Evolutionary conservation across 441 rosid genomes (phyloP), one percentile per base, ranked within the genome.

Genomic region (Populus hybrid): DNA sequence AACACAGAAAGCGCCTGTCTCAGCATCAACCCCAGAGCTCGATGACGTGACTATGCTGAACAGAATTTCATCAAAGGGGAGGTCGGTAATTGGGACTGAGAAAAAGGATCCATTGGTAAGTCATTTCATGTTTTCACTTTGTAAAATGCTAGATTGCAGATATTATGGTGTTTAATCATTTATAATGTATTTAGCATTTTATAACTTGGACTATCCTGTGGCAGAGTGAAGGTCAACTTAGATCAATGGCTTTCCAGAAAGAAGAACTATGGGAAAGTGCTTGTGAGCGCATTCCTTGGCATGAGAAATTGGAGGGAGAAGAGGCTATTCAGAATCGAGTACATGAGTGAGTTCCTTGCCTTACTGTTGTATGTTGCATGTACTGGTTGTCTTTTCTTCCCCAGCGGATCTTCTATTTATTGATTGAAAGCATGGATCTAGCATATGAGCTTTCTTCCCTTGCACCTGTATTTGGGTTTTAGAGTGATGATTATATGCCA

Each of bases 271-370:
- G 99, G 98, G 85, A 88, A 84, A 93, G 86, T 83, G 99, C 99
- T 77, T 90, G 73, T 83, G 93, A 93, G 74, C 94, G 98, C 75
- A 91, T 96, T 80, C 92, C 97, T 85, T 96, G 99, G 99, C 99
- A 96, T 86, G 98, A 91, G 89, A 92, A 89, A 80, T 85, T 96
- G 85, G 98, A 94, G 80, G 99, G 99, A 28, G 99, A 94, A 82
- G 94, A 90, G 77, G 96, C 94, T 80, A 85, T 94, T 84, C 99
- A 96, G 86, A 94, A 93, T 78, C 98, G 85, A 79, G 93, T 96
- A 73, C 99, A 96, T 59, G 98, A 94, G 99, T 96, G 82, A 85
- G 98, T 86, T 78, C 70, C 72, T 42, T 69, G 66, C 26, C 78
- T 70, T 74, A 34, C 28, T 72, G 71, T 34, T 72, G 64, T 50